Conservation (phyloP, 352 stramenopile genomes). For the Phytophthora idaei region DNA sequence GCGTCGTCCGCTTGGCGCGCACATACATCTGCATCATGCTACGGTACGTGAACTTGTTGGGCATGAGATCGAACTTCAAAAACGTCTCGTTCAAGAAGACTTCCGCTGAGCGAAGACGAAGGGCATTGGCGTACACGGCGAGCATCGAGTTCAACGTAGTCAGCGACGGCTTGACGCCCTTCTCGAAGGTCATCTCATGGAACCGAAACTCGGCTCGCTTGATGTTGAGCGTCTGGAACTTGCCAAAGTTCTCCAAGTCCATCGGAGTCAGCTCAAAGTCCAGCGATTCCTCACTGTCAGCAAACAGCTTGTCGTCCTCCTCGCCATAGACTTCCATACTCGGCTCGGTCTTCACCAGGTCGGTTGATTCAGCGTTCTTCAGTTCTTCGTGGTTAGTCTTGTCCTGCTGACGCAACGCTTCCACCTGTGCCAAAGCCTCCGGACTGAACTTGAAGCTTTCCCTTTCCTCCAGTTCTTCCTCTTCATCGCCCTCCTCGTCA, state of each 20-base stretch:
- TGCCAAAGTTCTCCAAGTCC: conserved; percentile 68
- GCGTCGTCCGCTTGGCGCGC: conserved; percentile 61
- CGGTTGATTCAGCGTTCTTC: conserved; percentile 40
- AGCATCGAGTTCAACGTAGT: conserved; percentile 82
- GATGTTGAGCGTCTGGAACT: conserved; percentile 76
- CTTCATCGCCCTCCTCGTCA: conserved; percentile 55
- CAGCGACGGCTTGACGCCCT: conserved; percentile 42
- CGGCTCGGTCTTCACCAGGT: conserved; percentile 27
- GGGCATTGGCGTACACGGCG: conserved; percentile 76
- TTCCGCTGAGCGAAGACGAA: conserved; percentile 61
- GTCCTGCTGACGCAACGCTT: conserved; percentile 45
- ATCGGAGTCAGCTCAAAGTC: conserved; percentile 63
- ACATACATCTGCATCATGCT: conserved; percentile 86
- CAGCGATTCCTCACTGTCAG: conserved; percentile 41
- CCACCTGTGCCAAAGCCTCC: conserved; percentile 38
- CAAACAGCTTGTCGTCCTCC: conserved; percentile 41
- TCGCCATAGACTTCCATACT: conserved; percentile 48
- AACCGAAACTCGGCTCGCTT: conserved; percentile 66
- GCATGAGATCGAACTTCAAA: conserved; percentile 42
- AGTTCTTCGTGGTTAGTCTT: conserved; percentile 40
- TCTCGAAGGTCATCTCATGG: conserved; percentile 62
- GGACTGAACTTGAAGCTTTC: conserved; percentile 51
- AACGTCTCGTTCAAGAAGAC: conserved; percentile 60
- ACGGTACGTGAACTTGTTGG: conserved; percentile 74
- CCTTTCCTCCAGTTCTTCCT: conserved; percentile 45